Base-by-base conservation (phyloP, 345 rosid species). In the Excoecaria agallocha region DNA sequence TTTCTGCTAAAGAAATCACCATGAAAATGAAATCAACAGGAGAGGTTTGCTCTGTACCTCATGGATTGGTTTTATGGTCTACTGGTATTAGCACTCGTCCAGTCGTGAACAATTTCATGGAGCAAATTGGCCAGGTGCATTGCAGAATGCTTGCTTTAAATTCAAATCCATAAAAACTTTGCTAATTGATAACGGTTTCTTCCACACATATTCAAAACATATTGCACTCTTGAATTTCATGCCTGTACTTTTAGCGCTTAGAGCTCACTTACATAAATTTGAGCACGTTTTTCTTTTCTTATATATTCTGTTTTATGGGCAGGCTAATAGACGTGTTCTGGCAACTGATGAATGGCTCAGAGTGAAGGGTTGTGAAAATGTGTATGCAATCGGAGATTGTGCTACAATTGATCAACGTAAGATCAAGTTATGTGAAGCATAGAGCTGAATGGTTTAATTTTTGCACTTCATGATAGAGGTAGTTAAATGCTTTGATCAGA, bases 21-120 rank as follows among this genome's bases (percentile, higher is more conserved):
- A 81, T 87, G 90, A 91, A 93, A 69, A 35, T 84, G 54, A 91
- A 91, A 83, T 78, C 96, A 30, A 84, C 74, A 3, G 96, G 91
- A 68, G 89, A 91, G 64, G 51, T 55, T 56, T 71, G 79, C 50
- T 79, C 89, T 38, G 12, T 93, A 70, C 93, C 97, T 35, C 92
- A 91, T 82, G 99, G 99, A 48, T 76, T 96, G 85, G 85, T 96
- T 77, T 76, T 96, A 67, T 93, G 98, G 99, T 96, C 99, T 54
- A 87, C 99, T 61, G 98, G 99, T 39, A 77, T 93, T 71, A 88
- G 87, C 72, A 86, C 97, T 75, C 96, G 91, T 39, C 98, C 98
- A 22, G 81, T 89, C 22, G 85, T 93, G 68, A 84, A 66, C 69
- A 89, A 96, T 86, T 84, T 93, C 76, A 96, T 93, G 99, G 88